Base-by-base conservation (phyloP, 345 rosid genomes). In the Orychophragmus violaceus region DNA sequence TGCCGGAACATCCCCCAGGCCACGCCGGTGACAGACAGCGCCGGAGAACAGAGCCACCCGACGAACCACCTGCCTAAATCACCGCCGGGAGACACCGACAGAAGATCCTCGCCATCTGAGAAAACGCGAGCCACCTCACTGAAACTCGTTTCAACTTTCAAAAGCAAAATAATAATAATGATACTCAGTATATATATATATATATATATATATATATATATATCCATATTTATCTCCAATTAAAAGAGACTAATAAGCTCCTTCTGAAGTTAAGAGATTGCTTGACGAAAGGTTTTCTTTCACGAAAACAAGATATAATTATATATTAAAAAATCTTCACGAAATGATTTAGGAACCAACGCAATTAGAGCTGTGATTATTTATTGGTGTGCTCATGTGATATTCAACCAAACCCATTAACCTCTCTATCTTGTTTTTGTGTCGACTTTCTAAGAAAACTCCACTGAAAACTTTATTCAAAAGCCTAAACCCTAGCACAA, bases 401-500 rank as follows among this genome's bases (percentile, higher is more conserved):
- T 45, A 46, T 30, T 56, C 33, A 67, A 44, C 55, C 33, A 42
- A 66, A 55, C 32, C 56, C 54, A 39, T 41, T 51, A 16, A 35
- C 8, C 32, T 48, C 25, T 64, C 36, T 49, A 22, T 61, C 11
- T 17, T 65, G 5, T 51, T 25, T 50, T 10, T 25, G 17, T 11
- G 51, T 52, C 10, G 19, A 65, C 6, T 2, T 30, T 36, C 25
- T 51, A 24, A 16, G 9, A 49, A 25, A 37, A 37, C 32, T 25
- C 8, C 6, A 51, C 17, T 16, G 3, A 24, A 17, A 48, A 6
- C 33, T 14, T 16, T 10, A 11, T 51, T 24, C 16, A 49, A 35
- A 50, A 50, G 36, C 36, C 4, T 50, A 51, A 51, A 64, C 27
- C 49, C 69, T 50, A 51, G 51, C 49, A 48, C 32, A 48, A 48